Conservation (phyloP, 768 basidiomycete genomes). For the Trametes cubensis region DNA sequence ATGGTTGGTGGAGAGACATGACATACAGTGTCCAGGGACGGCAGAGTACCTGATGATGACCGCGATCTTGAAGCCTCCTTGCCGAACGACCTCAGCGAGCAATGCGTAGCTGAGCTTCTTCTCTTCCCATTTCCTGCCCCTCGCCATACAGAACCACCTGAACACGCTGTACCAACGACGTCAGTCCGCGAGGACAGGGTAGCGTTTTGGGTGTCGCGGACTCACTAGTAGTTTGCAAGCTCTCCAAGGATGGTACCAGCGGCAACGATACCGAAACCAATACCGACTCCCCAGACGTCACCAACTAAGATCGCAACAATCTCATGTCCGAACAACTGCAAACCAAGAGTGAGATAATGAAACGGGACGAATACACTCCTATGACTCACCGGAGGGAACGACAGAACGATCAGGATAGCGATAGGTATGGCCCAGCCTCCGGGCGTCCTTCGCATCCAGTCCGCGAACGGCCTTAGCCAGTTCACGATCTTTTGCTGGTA, state of each 20-base stretch:
- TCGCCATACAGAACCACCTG: slow-evolving; percentile 74
- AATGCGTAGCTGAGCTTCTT: slow-evolving; percentile 49
- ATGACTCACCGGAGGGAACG: slow-evolving; percentile 38
- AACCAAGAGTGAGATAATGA: too few relatives aligned
- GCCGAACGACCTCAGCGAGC: slow-evolving; percentile 62
- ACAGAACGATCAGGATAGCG: slow-evolving; percentile 44
- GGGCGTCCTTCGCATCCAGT: slow-evolving; percentile 52
- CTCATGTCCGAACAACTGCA: slow-evolving; percentile 87
- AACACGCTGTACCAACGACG: slow-evolving; percentile 58
- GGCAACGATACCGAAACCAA: slow-evolving; percentile 83
- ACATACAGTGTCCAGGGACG: slow-evolving; percentile 82
- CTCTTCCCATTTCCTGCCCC: slow-evolving; percentile 65
- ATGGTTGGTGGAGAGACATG: neutral
- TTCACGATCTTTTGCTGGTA: slow-evolving; percentile 62
- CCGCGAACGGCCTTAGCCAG: slow-evolving; percentile 65
- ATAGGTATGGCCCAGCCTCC: slow-evolving; percentile 47
- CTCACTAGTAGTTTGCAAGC: slow-evolving; percentile 82
- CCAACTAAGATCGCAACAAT: slow-evolving; percentile 87
- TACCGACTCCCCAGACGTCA: slow-evolving; percentile 85
- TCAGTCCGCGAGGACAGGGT: neutral
- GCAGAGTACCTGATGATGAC: slow-evolving; percentile 75
- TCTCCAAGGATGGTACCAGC: slow-evolving; percentile 85
- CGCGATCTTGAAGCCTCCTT: slow-evolving; percentile 85
- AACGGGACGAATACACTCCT: too few relatives aligned
- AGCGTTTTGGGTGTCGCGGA: slow-evolving; percentile 4